Conservation (phyloP, 2,329 filamentous ascomycete species). For the Neonectria faginata region DNA sequence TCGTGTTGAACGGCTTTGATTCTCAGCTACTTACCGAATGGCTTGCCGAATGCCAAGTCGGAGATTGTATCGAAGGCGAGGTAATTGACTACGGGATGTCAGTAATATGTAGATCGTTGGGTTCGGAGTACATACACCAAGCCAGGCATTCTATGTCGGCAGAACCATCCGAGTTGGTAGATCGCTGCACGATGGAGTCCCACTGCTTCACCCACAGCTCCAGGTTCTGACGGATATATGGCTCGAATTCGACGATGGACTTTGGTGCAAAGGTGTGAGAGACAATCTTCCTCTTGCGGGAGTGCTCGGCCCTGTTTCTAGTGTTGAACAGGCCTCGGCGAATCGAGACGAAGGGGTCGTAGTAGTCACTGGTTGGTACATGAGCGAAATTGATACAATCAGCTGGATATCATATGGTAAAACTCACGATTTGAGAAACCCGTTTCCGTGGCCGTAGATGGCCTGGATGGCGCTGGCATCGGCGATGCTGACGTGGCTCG, state of each 20-base stretch:
- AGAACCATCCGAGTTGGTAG: slow-evolving; percentile 62
- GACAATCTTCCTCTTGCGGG: slow-evolving; percentile 88
- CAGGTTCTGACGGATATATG: slow-evolving; percentile 86
- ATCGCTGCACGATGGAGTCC: slow-evolving; percentile 70
- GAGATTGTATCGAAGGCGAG: slow-evolving; percentile 66
- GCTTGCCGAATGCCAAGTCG: slow-evolving; percentile 63
- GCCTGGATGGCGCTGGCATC: slow-evolving; percentile 79
- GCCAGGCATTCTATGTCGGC: slow-evolving; percentile 78
- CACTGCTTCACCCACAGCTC: slow-evolving; percentile 80
- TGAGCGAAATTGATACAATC: rapidly evolving
- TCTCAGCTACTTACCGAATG: slow-evolving; percentile 50
- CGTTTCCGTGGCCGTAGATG: slow-evolving; percentile 85
- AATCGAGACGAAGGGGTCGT: slow-evolving; percentile 92
- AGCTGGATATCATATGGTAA: rapidly evolving
- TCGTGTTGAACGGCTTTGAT: rapidly evolving
- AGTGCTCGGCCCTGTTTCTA: slow-evolving; percentile 82
- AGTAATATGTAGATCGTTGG: background rate
- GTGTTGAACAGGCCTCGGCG: slow-evolving; percentile 90
- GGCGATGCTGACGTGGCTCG: slow-evolving; percentile 84
- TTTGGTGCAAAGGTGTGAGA: slow-evolving; percentile 91
- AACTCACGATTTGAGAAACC: slow-evolving; percentile 75
- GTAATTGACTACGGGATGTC: slow-evolving; percentile 52
- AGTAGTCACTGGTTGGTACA: slow-evolving; percentile 76
- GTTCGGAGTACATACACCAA: slow-evolving; percentile 64
- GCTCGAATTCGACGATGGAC: slow-evolving; percentile 85